Evolutionary conservation across 257 asterid genomes (phyloP), one percentile per base, ranked within the genome.

Genomic region (Ligustrum vulgare): DNA sequence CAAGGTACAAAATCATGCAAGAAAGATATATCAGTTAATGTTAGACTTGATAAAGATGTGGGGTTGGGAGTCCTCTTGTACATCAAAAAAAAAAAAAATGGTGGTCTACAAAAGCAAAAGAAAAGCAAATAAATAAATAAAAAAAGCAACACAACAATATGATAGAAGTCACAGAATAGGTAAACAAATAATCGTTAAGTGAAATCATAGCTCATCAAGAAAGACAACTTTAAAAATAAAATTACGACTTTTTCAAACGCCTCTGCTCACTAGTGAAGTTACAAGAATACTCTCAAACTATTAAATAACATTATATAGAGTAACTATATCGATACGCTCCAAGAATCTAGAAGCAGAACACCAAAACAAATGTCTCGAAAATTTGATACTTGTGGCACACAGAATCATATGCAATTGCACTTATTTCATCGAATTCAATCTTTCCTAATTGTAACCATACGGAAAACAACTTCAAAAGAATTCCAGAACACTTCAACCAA

Each of bases 291-390:
- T 35, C 4, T 18, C 6, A 43, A 69, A 39, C 63, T 22, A 58
- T 56, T 47, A 33, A 58, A 73, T 65, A 35, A 67, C 73, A 49
- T 74, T 73, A n/a, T 51, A 62, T 41, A 62, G 20, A 75, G 13
- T 22, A 81, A 79, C 74, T 60, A 66, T 13, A 65, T 58, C 13
- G 25, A 56, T 41, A 64, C 34, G 56, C 16, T 23, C 62, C 66
- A 35, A 0, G 35, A 12, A 70, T 37, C 76, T 31, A 54, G 8
- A 60, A 70, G 37, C 37, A 56, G 73, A 20, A 22, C 39, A 79
- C 18, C 18, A 69, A 62, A n/a, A 68, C 64, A 35, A 37, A 72
- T 51, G 16, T 35, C 66, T 63, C 16, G 37, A 16, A 10, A 56
- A 73, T 20, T 31, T 15, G 56, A 45, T 45, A 45, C 56, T 45